Percentiles rank a stretch among this genome's conserved stretches.
Conservation (phyloP, 2,329 filamentous ascomycete species). For the Colletotrichum sp. region DNA sequence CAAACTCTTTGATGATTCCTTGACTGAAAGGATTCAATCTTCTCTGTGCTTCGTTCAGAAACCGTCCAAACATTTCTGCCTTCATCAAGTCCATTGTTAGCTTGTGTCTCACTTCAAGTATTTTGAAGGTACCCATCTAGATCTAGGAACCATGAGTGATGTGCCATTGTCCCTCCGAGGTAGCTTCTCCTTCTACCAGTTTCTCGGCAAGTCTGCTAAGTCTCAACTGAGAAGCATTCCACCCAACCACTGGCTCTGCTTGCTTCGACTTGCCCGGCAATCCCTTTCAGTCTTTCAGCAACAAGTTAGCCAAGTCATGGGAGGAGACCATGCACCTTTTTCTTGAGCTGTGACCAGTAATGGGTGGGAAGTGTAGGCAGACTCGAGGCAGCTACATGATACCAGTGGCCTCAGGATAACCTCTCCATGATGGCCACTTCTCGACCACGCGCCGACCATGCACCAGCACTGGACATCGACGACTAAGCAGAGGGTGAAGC, state of each 20-base stretch:
- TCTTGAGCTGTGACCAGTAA: not conserved
- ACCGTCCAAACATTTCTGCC: rapidly evolving
- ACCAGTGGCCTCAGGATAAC: not conserved
- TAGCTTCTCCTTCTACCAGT: not conserved
- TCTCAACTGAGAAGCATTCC: not conserved
- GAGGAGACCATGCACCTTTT: not conserved
- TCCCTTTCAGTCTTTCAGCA: not conserved
- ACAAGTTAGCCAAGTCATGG: not conserved
- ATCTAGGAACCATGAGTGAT: not conserved
- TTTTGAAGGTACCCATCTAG: not conserved
- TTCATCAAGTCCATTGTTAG: not conserved
- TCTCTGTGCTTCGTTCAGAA: not conserved
- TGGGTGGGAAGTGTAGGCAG: not conserved
- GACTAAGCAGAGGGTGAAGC: not conserved
- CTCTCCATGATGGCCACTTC: not conserved
- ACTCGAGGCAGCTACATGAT: not conserved
- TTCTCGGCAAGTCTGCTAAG: not conserved
- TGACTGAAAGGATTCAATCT: not conserved
- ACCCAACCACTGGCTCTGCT: rapidly evolving
- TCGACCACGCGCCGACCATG: not conserved
- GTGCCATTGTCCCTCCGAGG: not conserved
- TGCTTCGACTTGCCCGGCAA: rapidly evolving
- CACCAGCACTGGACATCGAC: not conserved
- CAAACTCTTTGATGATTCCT: not conserved
- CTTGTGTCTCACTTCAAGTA: not conserved